Base-by-base conservation (phyloP, 768 basidiomycete genomes). In the Leucosporidium scottii region DNA sequence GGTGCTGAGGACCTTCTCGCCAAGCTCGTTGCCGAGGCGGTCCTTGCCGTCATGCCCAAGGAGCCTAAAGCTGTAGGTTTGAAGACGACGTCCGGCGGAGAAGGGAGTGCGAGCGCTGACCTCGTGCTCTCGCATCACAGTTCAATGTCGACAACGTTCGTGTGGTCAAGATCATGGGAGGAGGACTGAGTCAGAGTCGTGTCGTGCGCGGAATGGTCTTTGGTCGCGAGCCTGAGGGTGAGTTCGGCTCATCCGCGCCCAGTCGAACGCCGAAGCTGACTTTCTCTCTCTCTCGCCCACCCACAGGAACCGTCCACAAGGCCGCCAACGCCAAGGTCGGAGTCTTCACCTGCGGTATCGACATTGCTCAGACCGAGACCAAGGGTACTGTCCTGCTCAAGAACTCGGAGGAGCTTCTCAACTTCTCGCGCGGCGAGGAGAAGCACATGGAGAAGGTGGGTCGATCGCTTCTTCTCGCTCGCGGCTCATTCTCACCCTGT, bases 201-300 rank as follows among this genome's bases (percentile, higher is more conserved):
- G 93, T 99, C 8, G 89, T 99, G 8, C 85, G 89, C 71, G 96
- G 96, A 60, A 99, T 99, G 96, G 96, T 99, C 0, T 98, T 98
- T 72, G 91, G 91, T 48, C 83, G 93, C 56, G 92, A 96, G 79
- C 91, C 96, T 0, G 96, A 99, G 79, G 91, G 90, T 88, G 68
- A 62, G 82, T 74, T 13, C 13, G 17, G 25, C 23, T 27, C 25
- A 3, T 62, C 23, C 39, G 55, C 47, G 36, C 39, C 23, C n/a
- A n/a, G 34, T 36, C 4, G 36, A 60, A 25, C 48, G 21, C 50
- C n/a, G n/a, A 17, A 54, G 23, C 31, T 34, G 61, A 62, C 28
- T 23, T 71, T 23, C 34, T 31, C 30, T n/a, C 59, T 62, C 21
- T 51, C 34, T 10, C n/a, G 30, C 2, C 59, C 13, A 20, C 18